Conservation (phyloP, 2,329 filamentous ascomycete species). For the Hymenotorrendiella dingleyae region DNA sequence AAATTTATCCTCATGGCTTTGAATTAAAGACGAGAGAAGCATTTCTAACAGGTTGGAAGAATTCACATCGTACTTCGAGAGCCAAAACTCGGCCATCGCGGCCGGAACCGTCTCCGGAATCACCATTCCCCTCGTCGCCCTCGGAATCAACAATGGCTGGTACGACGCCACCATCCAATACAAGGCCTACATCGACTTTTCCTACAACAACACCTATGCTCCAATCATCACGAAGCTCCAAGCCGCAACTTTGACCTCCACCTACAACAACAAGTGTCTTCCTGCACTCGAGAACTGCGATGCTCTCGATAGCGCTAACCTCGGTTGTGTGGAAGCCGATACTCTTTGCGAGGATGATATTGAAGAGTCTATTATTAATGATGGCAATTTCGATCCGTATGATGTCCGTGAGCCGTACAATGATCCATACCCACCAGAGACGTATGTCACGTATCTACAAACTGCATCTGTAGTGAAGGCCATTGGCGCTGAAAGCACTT, state of each 20-base stretch:
- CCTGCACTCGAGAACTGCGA: slow-evolving; percentile 36
- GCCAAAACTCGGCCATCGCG: slow-evolving; percentile 49
- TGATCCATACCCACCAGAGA: slow-evolving; percentile 31
- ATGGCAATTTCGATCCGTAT: slow-evolving; percentile 27
- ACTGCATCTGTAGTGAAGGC: slow-evolving; percentile 31
- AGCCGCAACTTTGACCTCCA: slow-evolving; percentile 28
- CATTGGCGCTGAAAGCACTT: slow-evolving; percentile 38
- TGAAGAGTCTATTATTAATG: slow-evolving; percentile 30
- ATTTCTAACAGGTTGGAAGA: no score
- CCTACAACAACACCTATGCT: slow-evolving; percentile 33
- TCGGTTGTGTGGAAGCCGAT: slow-evolving; percentile 68
- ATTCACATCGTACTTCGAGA: slow-evolving; percentile 48
- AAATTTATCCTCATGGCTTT: no score
- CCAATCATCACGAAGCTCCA: slow-evolving; percentile 34
- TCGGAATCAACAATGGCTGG: slow-evolving; percentile 33
- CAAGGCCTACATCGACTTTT: slow-evolving; percentile 25
- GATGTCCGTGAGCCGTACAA: slow-evolving; percentile 26
- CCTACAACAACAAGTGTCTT: slow-evolving; percentile 33
- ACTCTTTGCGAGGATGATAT: slow-evolving; percentile 37
- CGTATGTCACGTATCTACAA: slow-evolving; percentile 36
- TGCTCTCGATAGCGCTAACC: slow-evolving; percentile 61
- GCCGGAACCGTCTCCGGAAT: slow-evolving; percentile 33
- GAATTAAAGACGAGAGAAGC: no score
- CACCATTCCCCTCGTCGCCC: slow-evolving; percentile 30
- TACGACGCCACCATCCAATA: slow-evolving; percentile 53